Percentiles rank a stretch among this genome's conserved stretches.
These are phyloP conservation scores for Middelhovenomyces tepae DNA, from an alignment of 805 yeast genomes.

Conservation along the genomic window DNA sequence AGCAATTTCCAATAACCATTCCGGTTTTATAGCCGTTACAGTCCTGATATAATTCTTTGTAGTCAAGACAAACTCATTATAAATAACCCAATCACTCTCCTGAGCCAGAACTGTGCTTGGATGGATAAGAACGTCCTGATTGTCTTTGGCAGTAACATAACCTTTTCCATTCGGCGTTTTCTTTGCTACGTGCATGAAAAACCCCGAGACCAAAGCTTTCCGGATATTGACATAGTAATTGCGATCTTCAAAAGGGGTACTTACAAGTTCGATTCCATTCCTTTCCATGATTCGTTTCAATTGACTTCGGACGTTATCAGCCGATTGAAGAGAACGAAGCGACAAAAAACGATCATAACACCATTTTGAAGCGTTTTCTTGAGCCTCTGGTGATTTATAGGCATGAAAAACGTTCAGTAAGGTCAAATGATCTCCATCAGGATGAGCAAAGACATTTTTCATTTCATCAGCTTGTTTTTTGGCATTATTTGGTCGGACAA, in stretches of 20 bases:
- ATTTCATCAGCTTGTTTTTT: conserved; percentile 86
- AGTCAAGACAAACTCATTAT: conserved; percentile 91
- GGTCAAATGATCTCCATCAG: conserved; percentile 92
- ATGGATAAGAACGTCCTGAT: conserved; percentile 90
- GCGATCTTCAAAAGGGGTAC: conserved; percentile 58
- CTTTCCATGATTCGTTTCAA: conserved; percentile 75
- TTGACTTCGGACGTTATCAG: conserved; percentile 81
- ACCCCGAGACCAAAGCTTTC: conserved; percentile 83
- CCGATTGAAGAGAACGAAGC: conserved; percentile 73
- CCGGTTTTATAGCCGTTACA: conserved; percentile 83
- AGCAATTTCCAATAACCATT: conserved; percentile 80
- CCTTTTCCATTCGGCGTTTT: conserved; percentile 47
- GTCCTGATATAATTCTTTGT: conserved; percentile 91
- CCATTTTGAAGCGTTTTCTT: conserved; percentile 58
- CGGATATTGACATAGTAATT: conserved; percentile 68
- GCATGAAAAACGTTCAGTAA: conserved; percentile 81
- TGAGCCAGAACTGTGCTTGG: conserved; percentile 88
- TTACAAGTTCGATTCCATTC: conserved; percentile 61
- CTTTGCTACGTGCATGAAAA: conserved; percentile 97
- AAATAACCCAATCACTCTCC: conserved; percentile 87
- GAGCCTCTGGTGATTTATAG: conserved; percentile 67
- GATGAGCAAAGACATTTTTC: conserved; percentile 79
- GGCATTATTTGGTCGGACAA: conserved; percentile 84
- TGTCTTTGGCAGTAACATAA: conserved; percentile 85
- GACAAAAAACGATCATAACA: conserved; percentile 85